Evolutionary conservation across 495 filamentous ascomycete genomes (phyloP).

Genomic region (Neurospora pannonica): DNA sequence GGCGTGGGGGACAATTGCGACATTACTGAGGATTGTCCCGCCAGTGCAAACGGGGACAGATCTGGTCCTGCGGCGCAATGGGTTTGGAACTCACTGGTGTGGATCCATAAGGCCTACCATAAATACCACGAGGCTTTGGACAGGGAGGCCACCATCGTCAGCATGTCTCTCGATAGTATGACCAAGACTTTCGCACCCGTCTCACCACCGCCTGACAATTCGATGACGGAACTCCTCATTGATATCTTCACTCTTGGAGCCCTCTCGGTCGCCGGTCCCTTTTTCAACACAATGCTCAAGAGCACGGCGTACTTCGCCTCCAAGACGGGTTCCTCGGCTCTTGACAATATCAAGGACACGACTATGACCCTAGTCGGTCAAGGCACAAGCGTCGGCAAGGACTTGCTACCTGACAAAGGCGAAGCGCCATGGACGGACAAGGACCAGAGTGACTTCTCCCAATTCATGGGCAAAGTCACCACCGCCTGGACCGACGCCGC

Average conservation of each 20-base stretch:
- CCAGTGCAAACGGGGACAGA: neutral
- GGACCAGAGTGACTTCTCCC: conserved; percentile 10
- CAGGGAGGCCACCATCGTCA: neutral
- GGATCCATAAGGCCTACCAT: conserved; percentile 13
- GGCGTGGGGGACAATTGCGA: neutral
- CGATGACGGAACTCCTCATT: conserved; percentile 15
- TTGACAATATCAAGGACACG: conserved; percentile 7
- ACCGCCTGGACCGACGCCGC: conserved; percentile 9
- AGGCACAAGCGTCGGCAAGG: neutral
- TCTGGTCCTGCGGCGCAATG: conserved; percentile 17
- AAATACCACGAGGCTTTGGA: conserved; percentile 3
- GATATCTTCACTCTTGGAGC: conserved; percentile 16
- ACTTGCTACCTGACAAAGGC: neutral
- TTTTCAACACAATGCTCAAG: conserved; percentile 12
- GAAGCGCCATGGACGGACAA: conserved; percentile 3
- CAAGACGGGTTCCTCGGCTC: neutral
- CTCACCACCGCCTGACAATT: conserved; percentile 8
- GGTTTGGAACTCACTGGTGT: conserved; percentile 24
- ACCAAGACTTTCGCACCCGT: conserved; percentile 24
- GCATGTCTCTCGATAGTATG: conserved; percentile 8
- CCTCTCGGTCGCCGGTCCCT: conserved; percentile 10
- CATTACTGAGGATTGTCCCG: neutral
- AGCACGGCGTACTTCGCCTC: neutral
- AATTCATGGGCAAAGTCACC: conserved; percentile 13
- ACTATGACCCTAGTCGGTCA: conserved; percentile 1